phyloP scores from a whole-genome alignment of 2,329 filamentous ascomycete species.

The Monosporascus sp. region DNA sequence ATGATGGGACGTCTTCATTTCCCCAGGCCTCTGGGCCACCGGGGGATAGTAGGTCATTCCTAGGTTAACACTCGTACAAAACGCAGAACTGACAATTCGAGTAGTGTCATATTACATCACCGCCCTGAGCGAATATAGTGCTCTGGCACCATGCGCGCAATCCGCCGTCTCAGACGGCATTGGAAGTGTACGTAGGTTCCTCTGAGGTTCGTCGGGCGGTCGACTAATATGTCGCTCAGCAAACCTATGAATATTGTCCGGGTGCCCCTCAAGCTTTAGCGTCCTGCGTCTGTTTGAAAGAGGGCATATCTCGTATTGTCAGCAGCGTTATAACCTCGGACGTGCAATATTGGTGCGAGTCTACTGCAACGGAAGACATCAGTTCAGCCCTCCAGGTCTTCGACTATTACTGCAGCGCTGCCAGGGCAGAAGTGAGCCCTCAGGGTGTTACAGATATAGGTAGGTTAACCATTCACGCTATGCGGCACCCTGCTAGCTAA shows the following conservation, averaged over 20 bases:
- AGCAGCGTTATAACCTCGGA: constrained; percentile 37
- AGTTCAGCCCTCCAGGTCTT: constrained; percentile 41
- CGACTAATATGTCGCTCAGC: constrained; percentile 18
- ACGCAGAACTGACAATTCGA: not conserved
- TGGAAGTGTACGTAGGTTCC: constrained; percentile 27
- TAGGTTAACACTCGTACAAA: not conserved
- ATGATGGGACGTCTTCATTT: constrained; percentile 43
- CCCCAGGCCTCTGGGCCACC: constrained; percentile 40
- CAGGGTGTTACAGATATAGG: constrained; percentile 36
- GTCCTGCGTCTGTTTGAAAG: constrained; percentile 48
- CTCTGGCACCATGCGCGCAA: constrained; percentile 40
- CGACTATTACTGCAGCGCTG: constrained; percentile 45
- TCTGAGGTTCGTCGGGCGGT: not conserved
- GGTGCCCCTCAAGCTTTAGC: constrained; percentile 42
- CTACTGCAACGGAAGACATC: constrained; percentile 37
- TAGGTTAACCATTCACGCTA: constrained; percentile 1
- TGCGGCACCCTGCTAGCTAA: constrained; percentile 6
- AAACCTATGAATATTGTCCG: constrained; percentile 37
- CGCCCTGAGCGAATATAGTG: constrained; percentile 40
- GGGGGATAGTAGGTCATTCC: constrained; percentile 40
- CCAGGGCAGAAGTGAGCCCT: constrained; percentile 32
- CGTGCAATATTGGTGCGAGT: constrained; percentile 39
- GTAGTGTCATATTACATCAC: constrained; percentile 51
- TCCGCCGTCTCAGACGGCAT: constrained; percentile 37
- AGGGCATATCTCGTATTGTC: constrained; percentile 37